phyloP scores from a whole-genome alignment of 75 land plant species.

The Selaginella moellendorffii region DNA sequence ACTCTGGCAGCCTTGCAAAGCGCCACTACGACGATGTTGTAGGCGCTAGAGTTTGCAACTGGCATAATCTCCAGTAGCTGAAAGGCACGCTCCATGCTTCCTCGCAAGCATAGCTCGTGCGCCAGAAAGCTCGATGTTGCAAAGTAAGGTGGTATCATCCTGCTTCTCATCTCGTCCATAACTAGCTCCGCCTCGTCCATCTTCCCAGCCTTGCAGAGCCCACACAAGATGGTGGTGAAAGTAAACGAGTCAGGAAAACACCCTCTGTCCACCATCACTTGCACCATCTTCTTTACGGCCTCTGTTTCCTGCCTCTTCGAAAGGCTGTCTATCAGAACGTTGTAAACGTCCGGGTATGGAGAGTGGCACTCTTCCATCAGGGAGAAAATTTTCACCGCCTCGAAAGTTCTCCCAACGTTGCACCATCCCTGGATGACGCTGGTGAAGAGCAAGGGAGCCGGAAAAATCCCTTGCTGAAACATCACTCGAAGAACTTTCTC shows the following conservation, averaged over 20 bases:
- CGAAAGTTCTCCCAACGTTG: background rate
- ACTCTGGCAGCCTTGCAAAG: constrained; percentile 46
- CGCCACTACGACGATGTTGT: constrained; percentile 58
- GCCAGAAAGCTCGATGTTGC: constrained; percentile 38
- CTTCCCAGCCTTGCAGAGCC: background rate
- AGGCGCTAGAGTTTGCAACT: constrained; percentile 34
- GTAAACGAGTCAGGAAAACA: background rate
- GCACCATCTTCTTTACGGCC: background rate
- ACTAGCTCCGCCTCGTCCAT: background rate
- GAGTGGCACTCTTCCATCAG: background rate
- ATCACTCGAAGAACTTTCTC: background rate
- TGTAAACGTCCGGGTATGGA: background rate
- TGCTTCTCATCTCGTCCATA: background rate
- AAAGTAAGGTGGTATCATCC: constrained; percentile 23
- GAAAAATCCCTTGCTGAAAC: background rate
- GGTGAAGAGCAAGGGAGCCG: background rate
- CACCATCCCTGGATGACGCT: background rate
- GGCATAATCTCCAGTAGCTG: constrained; percentile 26
- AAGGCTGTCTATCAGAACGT: background rate
- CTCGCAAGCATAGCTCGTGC: constrained; percentile 28
- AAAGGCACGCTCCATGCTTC: constrained; percentile 31
- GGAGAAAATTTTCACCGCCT: background rate
- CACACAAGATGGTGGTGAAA: background rate
- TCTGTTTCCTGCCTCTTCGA: background rate
- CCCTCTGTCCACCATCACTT: background rate